Percentiles rank a stretch among this genome's conserved stretches.
Conservation (phyloP, 164 flowering plant genomes). For the Saururus chinensis region DNA sequence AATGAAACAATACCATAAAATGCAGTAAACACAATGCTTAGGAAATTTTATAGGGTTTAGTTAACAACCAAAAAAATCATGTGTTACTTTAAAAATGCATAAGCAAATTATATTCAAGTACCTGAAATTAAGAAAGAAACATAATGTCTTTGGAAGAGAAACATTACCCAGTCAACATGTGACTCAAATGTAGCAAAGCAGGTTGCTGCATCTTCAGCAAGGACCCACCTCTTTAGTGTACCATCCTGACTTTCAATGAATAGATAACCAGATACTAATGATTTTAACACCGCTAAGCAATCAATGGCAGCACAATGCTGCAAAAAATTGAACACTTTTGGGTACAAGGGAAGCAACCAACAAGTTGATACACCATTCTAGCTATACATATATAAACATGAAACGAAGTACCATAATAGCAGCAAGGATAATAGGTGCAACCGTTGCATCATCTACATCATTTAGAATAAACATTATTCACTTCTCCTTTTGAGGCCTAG, state of each 20-base stretch:
- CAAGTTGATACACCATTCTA: background rate
- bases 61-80: too few species aligned
- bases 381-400: too few species aligned
- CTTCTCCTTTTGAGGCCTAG: constrained; percentile 87
- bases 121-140: background rate
- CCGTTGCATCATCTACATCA: constrained; percentile 76
- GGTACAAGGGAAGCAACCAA: background rate
- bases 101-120: background rate
- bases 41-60: background rate
- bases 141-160: background rate
- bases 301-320: constrained; percentile 97
- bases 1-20: too few species aligned
- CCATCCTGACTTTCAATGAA: constrained; percentile 98
- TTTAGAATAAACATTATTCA: constrained; percentile 78
- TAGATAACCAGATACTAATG: constrained; percentile 42
- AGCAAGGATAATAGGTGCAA: constrained; percentile 13
- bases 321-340: constrained; percentile 7
- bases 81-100: too few species aligned
- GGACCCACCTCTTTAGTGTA: constrained; percentile 78
- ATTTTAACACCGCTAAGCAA: constrained; percentile 60
- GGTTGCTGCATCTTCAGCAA: constrained; percentile 60
- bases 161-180: constrained; percentile 90
- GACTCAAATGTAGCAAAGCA: constrained; percentile 97
- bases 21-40: background rate
- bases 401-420: background rate